Conservation (phyloP, 2,329 filamentous ascomycete species). For the Fusarium nodosum region DNA sequence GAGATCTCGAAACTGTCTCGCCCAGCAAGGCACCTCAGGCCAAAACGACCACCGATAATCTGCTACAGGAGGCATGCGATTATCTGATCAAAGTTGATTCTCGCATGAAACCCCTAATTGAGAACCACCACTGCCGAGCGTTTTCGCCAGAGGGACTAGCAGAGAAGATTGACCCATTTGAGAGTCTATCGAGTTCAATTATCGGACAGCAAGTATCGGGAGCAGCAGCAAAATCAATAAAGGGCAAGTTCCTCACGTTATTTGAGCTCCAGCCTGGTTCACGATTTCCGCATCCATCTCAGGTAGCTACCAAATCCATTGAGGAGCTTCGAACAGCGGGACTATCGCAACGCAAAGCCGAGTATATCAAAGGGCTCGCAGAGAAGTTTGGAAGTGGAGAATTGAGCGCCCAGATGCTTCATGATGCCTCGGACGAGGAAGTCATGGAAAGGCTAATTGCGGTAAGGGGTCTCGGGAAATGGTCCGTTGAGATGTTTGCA, state of each 20-base stretch:
- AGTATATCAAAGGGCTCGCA: constrained; percentile 90
- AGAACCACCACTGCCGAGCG: constrained; percentile 79
- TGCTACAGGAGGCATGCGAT: constrained; percentile 81
- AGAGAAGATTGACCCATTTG: constrained; percentile 90
- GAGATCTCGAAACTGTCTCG: constrained; percentile 60
- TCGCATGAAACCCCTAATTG: constrained; percentile 78
- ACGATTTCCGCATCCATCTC: constrained; percentile 80
- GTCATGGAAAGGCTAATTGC: constrained; percentile 85
- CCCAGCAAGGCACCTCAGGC: constrained; percentile 58
- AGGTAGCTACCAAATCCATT: constrained; percentile 75
- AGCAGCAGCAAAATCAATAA: constrained; percentile 90
- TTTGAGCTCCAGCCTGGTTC: constrained; percentile 64
- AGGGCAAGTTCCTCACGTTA: constrained; percentile 82
- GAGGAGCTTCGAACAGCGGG: constrained; percentile 83
- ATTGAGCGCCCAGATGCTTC: constrained; percentile 80
- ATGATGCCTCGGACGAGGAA: constrained; percentile 85
- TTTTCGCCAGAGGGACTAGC: constrained; percentile 87
- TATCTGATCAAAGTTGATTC: constrained; percentile 81
- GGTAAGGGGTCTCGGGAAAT: constrained; percentile 86
- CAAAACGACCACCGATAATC: constrained; percentile 73
- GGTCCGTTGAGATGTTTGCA: constrained; percentile 99
- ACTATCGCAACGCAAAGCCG: constrained; percentile 92
- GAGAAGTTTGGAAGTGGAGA: constrained; percentile 83
- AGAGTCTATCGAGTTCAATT: constrained; percentile 84
- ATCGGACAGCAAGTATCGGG: constrained; percentile 97